Conservation (phyloP, 208 protist species). For the Leishmania amazonensis region DNA sequence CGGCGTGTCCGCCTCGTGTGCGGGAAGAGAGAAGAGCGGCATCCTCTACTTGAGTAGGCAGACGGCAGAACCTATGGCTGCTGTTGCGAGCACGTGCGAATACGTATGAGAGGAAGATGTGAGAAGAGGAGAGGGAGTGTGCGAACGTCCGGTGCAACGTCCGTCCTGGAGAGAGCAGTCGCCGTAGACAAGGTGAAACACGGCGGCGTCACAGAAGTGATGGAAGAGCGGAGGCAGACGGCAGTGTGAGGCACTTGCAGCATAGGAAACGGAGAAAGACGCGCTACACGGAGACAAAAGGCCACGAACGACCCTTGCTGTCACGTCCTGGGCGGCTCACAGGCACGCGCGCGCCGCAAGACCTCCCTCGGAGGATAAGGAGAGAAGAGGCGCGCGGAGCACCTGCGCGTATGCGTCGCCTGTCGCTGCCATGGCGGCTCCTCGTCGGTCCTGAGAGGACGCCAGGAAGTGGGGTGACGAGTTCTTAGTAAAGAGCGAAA, state of each 20-base stretch:
- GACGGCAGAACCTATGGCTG: not conserved
- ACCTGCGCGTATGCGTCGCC: not conserved
- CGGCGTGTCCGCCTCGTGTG: not conserved
- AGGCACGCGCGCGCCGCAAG: not conserved
- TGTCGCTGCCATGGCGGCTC: not conserved
- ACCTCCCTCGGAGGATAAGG: not conserved
- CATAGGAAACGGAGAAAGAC: not conserved
- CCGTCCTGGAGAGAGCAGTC: not conserved
- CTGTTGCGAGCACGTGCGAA: not conserved
- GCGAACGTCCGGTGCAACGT: not conserved
- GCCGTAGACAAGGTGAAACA: not conserved
- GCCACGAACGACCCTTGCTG: not conserved
- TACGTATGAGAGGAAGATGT: not conserved
- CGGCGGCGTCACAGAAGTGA: not conserved
- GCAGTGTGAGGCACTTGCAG: not conserved
- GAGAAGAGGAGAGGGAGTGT: not conserved
- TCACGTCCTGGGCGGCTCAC: not conserved
- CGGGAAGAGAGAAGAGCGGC: not conserved
- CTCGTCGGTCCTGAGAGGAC: not conserved
- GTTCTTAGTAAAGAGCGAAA: not conserved
- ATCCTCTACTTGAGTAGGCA: not conserved
- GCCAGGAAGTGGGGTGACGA: not conserved
- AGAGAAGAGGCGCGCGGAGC: not conserved
- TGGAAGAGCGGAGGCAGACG: not conserved
- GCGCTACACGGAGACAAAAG: not conserved